phyloP scores from a whole-genome alignment of 2,329 filamentous ascomycete species.

The Colletotrichum orchidophilum region DNA sequence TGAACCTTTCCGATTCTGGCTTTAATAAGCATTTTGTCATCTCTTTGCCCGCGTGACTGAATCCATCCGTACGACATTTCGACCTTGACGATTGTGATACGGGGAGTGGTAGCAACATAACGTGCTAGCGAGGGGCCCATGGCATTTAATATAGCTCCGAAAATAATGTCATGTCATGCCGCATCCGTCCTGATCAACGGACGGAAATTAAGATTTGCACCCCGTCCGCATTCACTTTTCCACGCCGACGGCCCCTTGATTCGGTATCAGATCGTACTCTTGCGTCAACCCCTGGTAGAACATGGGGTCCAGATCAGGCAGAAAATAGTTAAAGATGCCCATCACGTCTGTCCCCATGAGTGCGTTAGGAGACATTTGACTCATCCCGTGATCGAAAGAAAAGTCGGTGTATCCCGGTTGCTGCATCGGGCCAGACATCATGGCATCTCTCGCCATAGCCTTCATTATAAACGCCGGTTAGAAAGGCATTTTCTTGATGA shows the following conservation, averaged over 20 bases:
- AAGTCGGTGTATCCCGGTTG: conserved; percentile 30
- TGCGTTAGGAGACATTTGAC: conserved; percentile 1
- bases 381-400: conserved; percentile 23
- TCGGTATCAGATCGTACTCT: conserved; percentile 3
- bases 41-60: too few relatives aligned
- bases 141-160: not conserved
- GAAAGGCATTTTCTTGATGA: not conserved
- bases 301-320: conserved; percentile 38
- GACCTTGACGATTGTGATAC: too few relatives aligned
- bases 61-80: too few relatives aligned
- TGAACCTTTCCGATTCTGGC: not conserved
- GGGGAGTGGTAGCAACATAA: too few relatives aligned
- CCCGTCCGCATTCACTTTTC: not conserved
- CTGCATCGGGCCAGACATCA: not conserved
- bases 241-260: conserved; percentile 14
- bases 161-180: not conserved
- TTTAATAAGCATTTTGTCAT: not conserved
- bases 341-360: conserved; percentile 39
- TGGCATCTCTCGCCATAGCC: not conserved
- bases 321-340: conserved; percentile 39
- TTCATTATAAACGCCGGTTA: not conserved
- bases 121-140: not conserved
- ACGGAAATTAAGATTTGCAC: not conserved
- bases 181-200: not conserved
- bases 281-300: conserved; percentile 28